Evolutionary conservation across 2,329 filamentous ascomycete species (phyloP).

Genomic region (Byssoonygena ceratinophila): DNA sequence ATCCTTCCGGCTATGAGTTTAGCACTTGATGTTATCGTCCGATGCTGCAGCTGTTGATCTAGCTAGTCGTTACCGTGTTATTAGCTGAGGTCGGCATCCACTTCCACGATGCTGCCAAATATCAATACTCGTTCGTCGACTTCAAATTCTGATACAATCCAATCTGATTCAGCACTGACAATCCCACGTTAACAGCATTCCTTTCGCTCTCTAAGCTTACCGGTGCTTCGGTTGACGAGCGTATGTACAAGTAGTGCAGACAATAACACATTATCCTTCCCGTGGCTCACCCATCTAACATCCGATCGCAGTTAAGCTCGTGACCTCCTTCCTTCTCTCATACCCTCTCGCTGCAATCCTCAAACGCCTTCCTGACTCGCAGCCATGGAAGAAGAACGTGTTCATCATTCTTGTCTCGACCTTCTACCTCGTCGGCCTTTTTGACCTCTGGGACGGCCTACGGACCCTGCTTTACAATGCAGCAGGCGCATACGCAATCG

Average conservation of each 20-base stretch:
- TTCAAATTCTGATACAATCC: conserved; percentile 8
- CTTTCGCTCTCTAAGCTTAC: conserved; percentile 46
- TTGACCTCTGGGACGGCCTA: conserved; percentile 80
- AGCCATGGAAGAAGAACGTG: conserved; percentile 73
- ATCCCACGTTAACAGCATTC: conserved; percentile 43
- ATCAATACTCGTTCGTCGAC: conserved; percentile 47
- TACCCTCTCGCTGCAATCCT: conserved; percentile 82
- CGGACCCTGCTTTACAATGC: conserved; percentile 70
- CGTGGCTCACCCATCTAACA: neutral
- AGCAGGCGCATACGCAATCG: conserved; percentile 69
- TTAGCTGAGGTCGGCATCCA: neutral
- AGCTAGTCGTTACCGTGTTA: neutral
- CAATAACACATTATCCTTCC: no score
- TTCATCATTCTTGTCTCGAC: conserved; percentile 72
- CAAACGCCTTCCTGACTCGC: conserved; percentile 78
- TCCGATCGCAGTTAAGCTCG: conserved; percentile 67
- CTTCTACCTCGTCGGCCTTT: conserved; percentile 89
- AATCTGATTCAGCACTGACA: conserved; percentile 15
- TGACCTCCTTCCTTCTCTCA: conserved; percentile 79
- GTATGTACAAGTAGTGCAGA: conserved; percentile 30
- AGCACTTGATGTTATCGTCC: neutral
- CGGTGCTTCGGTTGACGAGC: conserved; percentile 55
- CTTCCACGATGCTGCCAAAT: conserved; percentile 49
- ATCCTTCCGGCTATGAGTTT: neutral
- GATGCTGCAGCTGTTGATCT: neutral